Evolutionary conservation across 2,329 filamentous ascomycete genomes (phyloP).

Genomic region (Zopfia rhizophila): DNA sequence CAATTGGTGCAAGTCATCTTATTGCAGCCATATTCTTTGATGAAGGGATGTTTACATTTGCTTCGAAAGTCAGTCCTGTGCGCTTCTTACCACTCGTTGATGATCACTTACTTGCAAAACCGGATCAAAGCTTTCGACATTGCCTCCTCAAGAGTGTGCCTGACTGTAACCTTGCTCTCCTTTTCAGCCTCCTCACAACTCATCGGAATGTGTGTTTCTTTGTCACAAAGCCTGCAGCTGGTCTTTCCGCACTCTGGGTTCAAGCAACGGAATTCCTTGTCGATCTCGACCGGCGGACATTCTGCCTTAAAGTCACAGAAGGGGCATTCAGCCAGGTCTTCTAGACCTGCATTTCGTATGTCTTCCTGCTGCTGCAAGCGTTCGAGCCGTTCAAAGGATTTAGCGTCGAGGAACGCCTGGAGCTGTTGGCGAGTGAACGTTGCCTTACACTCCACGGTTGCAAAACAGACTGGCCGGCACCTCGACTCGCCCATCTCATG

Average conservation of each 20-base stretch:
- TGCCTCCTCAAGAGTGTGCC: slow-evolving; percentile 81
- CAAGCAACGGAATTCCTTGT: slow-evolving; percentile 79
- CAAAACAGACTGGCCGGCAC: slow-evolving; percentile 77
- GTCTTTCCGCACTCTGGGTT: slow-evolving; percentile 70
- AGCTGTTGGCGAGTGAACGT: slow-evolving; percentile 69
- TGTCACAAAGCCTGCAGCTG: slow-evolving; percentile 68
- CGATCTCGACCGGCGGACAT: slow-evolving; percentile 71
- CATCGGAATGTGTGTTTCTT: slow-evolving; percentile 75
- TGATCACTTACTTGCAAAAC: slow-evolving; percentile 67
- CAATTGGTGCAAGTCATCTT: slow-evolving; percentile 80
- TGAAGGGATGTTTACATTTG: slow-evolving; percentile 75
- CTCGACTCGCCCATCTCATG: slow-evolving; percentile 74
- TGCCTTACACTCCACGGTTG: slow-evolving; percentile 66
- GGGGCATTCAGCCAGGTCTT: slow-evolving; percentile 79
- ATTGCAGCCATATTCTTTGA: slow-evolving; percentile 84
- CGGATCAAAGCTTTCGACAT: slow-evolving; percentile 84
- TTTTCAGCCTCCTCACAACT: slow-evolving; percentile 73
- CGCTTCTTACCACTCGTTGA: too few relatives aligned
- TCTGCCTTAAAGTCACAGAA: slow-evolving; percentile 86
- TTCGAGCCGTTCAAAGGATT: slow-evolving; percentile 70
- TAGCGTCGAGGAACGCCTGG: slow-evolving; percentile 66
- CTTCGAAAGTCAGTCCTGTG: slow-evolving; percentile 35
- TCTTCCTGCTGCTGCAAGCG: slow-evolving; percentile 76
- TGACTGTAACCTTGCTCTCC: slow-evolving; percentile 68
- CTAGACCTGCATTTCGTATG: slow-evolving; percentile 74